Evolutionary conservation across 2,329 filamentous ascomycete species (phyloP).

Genomic region (Xylaria sp.): DNA sequence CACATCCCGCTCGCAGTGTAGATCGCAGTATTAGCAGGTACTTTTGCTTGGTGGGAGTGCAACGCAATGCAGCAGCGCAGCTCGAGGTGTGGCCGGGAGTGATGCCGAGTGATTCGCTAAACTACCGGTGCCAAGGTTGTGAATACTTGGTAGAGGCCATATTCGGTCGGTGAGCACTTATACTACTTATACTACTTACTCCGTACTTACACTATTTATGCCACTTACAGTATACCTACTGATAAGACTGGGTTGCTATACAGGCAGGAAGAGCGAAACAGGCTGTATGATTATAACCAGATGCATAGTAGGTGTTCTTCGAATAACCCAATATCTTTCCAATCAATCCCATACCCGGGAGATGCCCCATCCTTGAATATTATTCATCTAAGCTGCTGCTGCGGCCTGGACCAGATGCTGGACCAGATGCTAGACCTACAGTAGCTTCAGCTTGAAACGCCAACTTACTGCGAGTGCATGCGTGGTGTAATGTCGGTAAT

Average conservation of each 20-base stretch:
- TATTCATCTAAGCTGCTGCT: neutral
- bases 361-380: no score
- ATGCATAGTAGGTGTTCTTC: no score
- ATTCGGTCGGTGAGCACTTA: no score
- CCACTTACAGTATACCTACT: no score
- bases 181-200: no score
- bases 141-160: neutral
- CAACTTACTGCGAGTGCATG: neutral
- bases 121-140: neutral
- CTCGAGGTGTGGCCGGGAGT: neutral
- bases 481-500: conserved; percentile 4
- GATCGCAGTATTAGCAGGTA: neutral
- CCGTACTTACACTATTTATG: no score
- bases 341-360: no score
- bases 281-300: no score
- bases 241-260: no score
- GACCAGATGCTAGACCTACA: neutral
- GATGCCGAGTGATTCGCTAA: neutral
- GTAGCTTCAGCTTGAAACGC: conserved; percentile 5
- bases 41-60: neutral
- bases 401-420: neutral
- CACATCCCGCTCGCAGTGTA: neutral
- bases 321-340: no score
- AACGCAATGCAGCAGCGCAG: neutral
- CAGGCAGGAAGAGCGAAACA: no score